phyloP scores from a whole-genome alignment of 495 filamentous ascomycete genomes.

The Xylaria grammica region DNA sequence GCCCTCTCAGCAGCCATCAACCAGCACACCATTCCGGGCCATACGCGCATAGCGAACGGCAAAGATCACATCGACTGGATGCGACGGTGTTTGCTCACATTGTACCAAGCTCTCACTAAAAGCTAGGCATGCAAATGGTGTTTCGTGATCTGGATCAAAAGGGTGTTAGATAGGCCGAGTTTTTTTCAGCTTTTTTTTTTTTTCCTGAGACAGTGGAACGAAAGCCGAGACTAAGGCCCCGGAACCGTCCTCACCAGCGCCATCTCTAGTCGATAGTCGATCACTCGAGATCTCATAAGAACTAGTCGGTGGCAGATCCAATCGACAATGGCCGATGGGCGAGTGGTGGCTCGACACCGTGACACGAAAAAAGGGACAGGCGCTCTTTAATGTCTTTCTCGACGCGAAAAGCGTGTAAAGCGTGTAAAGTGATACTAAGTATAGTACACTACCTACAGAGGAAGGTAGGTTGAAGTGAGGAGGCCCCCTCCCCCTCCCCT shows the following conservation, averaged over 20 bases:
- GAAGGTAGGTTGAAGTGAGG: too few relatives aligned
- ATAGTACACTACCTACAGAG: too few relatives aligned
- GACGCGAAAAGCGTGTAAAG: slow-evolving; percentile 10
- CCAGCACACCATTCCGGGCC: not conserved
- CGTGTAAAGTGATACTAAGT: not conserved
- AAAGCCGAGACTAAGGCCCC: not conserved
- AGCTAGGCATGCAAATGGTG: not conserved
- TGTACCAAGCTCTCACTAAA: slow-evolving; percentile 5
- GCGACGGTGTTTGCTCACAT: not conserved
- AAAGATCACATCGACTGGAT: slow-evolving; percentile 1
- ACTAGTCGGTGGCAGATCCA: not conserved
- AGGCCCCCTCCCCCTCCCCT: too few relatives aligned
- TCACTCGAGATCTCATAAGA: not conserved
- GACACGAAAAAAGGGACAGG: not conserved
- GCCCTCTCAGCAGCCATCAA: not conserved
- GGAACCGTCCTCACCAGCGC: not conserved
- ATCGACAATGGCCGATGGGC: too few relatives aligned
- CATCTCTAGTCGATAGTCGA: slow-evolving; percentile 11
- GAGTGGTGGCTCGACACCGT: not conserved
- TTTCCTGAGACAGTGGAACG: slow-evolving; percentile 16
- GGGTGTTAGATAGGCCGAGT: not conserved
- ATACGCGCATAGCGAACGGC: not conserved
- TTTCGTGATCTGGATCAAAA: not conserved
- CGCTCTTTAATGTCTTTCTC: slow-evolving; percentile 17
- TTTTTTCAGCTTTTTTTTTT: too few relatives aligned